These are phyloP conservation scores for Medicago lupulina DNA, from an alignment of 306 rosid genomes.

Conservation along the genomic window DNA sequence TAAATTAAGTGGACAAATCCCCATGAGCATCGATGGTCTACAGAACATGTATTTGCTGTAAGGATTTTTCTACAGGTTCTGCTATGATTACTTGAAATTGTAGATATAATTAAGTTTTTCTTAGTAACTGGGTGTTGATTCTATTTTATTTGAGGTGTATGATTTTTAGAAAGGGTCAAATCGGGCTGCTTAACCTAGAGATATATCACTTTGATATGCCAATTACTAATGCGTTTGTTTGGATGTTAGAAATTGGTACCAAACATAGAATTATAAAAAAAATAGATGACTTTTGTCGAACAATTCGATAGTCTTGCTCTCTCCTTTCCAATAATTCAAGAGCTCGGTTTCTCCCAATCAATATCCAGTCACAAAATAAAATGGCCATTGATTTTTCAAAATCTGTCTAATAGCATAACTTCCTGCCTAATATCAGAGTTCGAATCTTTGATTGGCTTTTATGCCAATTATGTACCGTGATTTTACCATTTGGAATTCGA, in stretches of 20 bases:
- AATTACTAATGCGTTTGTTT: neutral
- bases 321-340: too few species aligned
- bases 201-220: neutral
- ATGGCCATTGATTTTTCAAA: too few species aligned
- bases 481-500: constrained; percentile 3
- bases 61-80: constrained; percentile 35
- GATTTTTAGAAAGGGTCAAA: neutral
- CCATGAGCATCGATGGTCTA: constrained; percentile 42
- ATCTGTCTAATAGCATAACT: too few species aligned
- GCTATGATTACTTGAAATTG: neutral
- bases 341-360: too few species aligned
- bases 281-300: too few species aligned
- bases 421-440: too few species aligned
- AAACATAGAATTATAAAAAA: too few species aligned
- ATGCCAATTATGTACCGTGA: neutral
- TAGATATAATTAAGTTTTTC: constrained; percentile 12
- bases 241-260: neutral
- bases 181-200: neutral
- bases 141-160: neutral
- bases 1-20: constrained; percentile 59
- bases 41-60: constrained; percentile 45
- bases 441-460: neutral
- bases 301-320: too few species aligned
- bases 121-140: neutral
- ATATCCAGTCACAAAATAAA: too few species aligned